Evolutionary conservation across 768 basidiomycete genomes (phyloP).

Genomic region (Dictyophora rubrovolvata): DNA sequence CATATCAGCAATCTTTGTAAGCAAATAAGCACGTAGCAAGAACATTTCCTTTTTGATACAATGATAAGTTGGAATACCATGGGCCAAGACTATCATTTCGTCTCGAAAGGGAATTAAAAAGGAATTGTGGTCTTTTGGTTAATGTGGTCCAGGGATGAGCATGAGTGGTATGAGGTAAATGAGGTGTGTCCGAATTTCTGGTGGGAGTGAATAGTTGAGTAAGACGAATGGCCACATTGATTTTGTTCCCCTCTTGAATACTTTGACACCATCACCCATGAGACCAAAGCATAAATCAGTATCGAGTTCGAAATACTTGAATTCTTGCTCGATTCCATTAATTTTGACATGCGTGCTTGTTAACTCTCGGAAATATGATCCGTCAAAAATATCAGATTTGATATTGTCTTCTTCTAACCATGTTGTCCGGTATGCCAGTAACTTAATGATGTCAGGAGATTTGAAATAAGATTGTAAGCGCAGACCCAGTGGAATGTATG

Average conservation of each 20-base stretch:
- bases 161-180: conserved; percentile 14
- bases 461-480: conserved; percentile 22
- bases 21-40: background rate
- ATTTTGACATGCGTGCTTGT: conserved; percentile 19
- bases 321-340: conserved; percentile 14
- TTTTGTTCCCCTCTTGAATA: conserved; percentile 14
- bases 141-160: conserved; percentile 15
- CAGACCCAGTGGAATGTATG: conserved; percentile 31
- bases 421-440: conserved; percentile 21
- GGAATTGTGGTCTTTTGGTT: conserved; percentile 15
- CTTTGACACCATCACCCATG: conserved; percentile 31
- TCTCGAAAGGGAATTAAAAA: conserved; percentile 12
- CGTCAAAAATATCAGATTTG: conserved; percentile 29
- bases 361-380: conserved; percentile 18
- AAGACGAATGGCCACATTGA: conserved; percentile 15
- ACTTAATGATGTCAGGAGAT: conserved; percentile 14
- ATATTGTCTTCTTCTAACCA: conserved; percentile 14
- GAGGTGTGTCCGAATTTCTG: conserved; percentile 14
- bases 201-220: conserved; percentile 15
- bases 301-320: conserved; percentile 27
- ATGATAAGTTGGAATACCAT: conserved; percentile 21
- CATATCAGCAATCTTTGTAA: conserved; percentile 1
- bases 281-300: conserved; percentile 35
- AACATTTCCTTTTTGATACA: background rate
- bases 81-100: conserved; percentile 20